Base-by-base conservation (phyloP, 2,329 filamentous ascomycete genomes). In the Penicillium sp. region DNA sequence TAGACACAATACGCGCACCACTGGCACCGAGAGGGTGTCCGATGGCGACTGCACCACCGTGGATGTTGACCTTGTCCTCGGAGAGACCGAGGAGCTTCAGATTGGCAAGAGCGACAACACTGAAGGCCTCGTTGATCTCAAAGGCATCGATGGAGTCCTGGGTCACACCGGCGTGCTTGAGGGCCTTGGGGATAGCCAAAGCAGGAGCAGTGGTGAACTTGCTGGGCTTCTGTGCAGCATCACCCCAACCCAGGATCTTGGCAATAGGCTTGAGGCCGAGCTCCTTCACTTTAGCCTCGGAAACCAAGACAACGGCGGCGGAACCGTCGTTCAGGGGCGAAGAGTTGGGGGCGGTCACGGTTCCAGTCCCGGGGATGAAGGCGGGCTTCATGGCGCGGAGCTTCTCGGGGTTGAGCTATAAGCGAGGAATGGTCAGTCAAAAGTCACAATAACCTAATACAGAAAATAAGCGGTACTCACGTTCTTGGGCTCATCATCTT, bases 111-210 rank as follows among this genome's bases (percentile, higher is more conserved):
- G 94, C 91, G 62, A 99, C 94, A 49, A 96, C 94, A 62, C 90
- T 94, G 82, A 99, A 99, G 41, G 94, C 94, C 82, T 99, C 94
- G 82, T 99, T 99, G 83, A 99, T 97, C 83, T 99, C 94, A 76
- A 94, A 99, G 68, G 87, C 94, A 71, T 97, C 93, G 57, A 99
- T 83, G 58, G 90, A 83, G 62, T 88, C 85, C 66, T 87, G 83
- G 56, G 86, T 84, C 61, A 99, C 79, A 61, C 90, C 90, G 60
- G 94, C 94, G 78, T 99, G 93, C 83, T 93, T 92, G 72, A 99
- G 85, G 57, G 94, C 94, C 83, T 97, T 99, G 75, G 94, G 94
- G 69, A 99, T 95, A 65, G 94, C 94, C 55, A 97, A 85, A 21
- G 94, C 85, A 10, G 94, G 94, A 9, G 94, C 89, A 48, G 92